Evolutionary conservation across 495 filamentous ascomycete genomes (phyloP).

Genomic region (Lasiosphaeris hirsuta): DNA sequence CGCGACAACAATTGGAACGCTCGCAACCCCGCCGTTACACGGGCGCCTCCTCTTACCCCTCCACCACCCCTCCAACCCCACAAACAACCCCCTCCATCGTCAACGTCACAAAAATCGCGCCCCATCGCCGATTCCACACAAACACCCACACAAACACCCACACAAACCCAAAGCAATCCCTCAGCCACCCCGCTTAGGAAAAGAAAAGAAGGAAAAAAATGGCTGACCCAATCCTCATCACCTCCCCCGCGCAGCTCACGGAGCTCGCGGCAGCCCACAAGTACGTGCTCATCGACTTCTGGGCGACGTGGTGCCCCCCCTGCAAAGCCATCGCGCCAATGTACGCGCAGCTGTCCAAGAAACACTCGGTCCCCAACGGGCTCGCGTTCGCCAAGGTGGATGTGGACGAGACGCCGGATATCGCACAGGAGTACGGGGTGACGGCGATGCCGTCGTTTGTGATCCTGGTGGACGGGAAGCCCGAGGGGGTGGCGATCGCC

Average conservation of each 20-base stretch:
- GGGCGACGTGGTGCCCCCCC: slow-evolving; percentile 63
- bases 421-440: slow-evolving; percentile 45
- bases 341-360: slow-evolving; percentile 49
- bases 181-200: too few relatives aligned
- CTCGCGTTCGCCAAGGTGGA: slow-evolving; percentile 60
- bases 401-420: slow-evolving; percentile 50
- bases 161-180: too few relatives aligned
- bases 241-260: slow-evolving; percentile 29
- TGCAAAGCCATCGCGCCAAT: slow-evolving; percentile 66
- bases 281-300: slow-evolving; percentile 49
- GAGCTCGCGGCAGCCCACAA: slow-evolving; percentile 33
- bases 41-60: too few relatives aligned
- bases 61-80: too few relatives aligned
- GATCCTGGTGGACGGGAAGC: slow-evolving; percentile 70
- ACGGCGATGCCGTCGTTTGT: slow-evolving; percentile 78
- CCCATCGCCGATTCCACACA: too few relatives aligned
- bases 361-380: slow-evolving; percentile 37
- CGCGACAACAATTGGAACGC: too few relatives aligned
- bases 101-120: too few relatives aligned
- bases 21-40: too few relatives aligned
- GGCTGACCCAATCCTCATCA: slow-evolving; percentile 22
- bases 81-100: too few relatives aligned
- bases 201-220: background rate
- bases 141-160: too few relatives aligned
- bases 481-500: slow-evolving; percentile 62